These are phyloP conservation scores for Senna tora DNA, from an alignment of 306 rosid genomes.

Conservation along the genomic window DNA sequence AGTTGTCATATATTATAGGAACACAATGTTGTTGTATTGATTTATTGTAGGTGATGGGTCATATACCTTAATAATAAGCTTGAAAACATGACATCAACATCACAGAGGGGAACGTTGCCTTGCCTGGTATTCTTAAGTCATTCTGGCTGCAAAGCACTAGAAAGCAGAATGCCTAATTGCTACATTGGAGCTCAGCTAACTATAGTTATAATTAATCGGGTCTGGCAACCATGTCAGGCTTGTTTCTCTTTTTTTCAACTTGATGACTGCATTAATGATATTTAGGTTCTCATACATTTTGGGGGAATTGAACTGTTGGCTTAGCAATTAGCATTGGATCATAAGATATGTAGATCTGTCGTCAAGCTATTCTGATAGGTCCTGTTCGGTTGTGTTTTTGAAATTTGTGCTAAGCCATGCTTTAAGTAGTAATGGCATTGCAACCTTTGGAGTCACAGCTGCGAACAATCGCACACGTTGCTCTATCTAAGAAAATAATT, in stretches of 20 bases:
- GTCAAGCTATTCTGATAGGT: background rate
- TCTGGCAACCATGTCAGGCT: background rate
- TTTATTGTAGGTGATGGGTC: background rate
- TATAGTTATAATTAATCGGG: background rate
- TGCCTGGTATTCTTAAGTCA: background rate
- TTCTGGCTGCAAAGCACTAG: background rate
- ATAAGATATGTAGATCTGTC: background rate
- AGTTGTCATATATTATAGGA: background rate
- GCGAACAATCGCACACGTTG: background rate
- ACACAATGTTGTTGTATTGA: background rate
- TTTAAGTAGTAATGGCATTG: background rate
- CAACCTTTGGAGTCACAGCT: background rate
- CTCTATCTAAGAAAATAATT: background rate
- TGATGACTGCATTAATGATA: background rate
- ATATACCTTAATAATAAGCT: background rate
- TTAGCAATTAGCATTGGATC: background rate
- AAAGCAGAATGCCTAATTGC: slow-evolving; percentile 1
- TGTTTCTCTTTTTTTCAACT: background rate
- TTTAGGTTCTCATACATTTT: background rate
- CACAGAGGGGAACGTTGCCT: background rate
- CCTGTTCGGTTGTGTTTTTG: background rate
- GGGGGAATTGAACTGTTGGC: background rate
- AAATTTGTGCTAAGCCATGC: background rate
- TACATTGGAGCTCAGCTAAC: background rate
- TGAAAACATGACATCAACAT: background rate